Percentiles rank a stretch among this genome's conserved stretches.
Conservation (phyloP, 768 basidiomycete species). For the Leccinellum albellum region DNA sequence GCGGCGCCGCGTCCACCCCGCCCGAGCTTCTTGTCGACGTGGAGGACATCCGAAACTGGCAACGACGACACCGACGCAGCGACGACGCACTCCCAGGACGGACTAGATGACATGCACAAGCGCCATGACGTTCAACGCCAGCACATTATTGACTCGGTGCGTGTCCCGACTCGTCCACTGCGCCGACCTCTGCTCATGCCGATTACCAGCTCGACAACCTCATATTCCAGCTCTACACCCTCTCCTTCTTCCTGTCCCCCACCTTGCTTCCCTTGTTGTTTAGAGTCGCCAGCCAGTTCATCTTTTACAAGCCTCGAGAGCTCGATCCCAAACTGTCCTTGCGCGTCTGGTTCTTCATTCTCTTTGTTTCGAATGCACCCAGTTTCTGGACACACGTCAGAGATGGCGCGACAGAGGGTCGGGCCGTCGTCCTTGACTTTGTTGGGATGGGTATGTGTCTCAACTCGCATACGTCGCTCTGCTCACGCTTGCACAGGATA, state of each 20-base stretch:
- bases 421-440: slow-evolving; percentile 70
- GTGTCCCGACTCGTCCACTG: slow-evolving; percentile 21
- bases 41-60: neutral
- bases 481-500: slow-evolving; percentile 39
- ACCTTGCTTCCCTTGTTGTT: slow-evolving; percentile 40
- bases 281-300: slow-evolving; percentile 57
- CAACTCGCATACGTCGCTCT: neutral
- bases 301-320: slow-evolving; percentile 65
- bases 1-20: neutral
- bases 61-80: slow-evolving; percentile 8
- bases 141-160: slow-evolving; percentile 65
- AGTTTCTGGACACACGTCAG: slow-evolving; percentile 61
- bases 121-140: slow-evolving; percentile 64
- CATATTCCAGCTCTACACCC: slow-evolving; percentile 66
- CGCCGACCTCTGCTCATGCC: slow-evolving; percentile 10
- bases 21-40: slow-evolving; percentile 1
- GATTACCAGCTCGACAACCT: slow-evolving; percentile 58
- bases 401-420: slow-evolving; percentile 50
- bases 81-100: slow-evolving; percentile 14
- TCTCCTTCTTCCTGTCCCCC: slow-evolving; percentile 78
- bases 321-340: slow-evolving; percentile 62
- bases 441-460: slow-evolving; percentile 64
- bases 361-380: slow-evolving; percentile 55
- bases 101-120: slow-evolving; percentile 51
- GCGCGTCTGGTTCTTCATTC: slow-evolving; percentile 60